Base-by-base conservation (phyloP, 768 basidiomycete species). In the Wakefieldia striispora region DNA sequence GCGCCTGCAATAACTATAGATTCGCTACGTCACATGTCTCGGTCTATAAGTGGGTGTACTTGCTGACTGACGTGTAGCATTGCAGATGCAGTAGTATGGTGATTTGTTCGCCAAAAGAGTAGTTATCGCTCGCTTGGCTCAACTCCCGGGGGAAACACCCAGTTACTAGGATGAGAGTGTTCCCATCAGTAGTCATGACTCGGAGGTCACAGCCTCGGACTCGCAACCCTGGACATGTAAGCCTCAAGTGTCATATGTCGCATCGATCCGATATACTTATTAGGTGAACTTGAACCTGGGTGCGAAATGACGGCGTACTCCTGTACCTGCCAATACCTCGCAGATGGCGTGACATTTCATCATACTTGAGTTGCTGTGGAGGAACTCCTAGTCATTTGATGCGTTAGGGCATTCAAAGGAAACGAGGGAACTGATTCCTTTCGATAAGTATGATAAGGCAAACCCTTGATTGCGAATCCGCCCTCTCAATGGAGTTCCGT, bases 151-250 rank as follows among this genome's bases (percentile, higher is more conserved):
- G 50, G 8, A 40, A 46, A 35, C 35, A 58, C 19, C 3, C 44
- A 45, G 47, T 31, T 51, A 36, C 35, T 19, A 38, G 41, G 44
- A 31, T 34, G 37, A 41, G 38, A 3, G 6, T 11, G 36, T 46
- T 38, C 23, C 40, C 40, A 31, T 60, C 45, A 43, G 14, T 33
- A 16, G 33, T 23, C 21, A 34, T 34, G 13, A 3, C n/a, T n/a
- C n/a, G n/a, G n/a, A 13, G 10, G 42, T 26, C 62, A 64, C 54
- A 54, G 54, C 60, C 60, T 56, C 39, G 52, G 29, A 54, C 49
- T 34, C n/a, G 46, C 43, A 43, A 19, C 48, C 35, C 29, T 36
- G 45, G 53, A 33, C 10, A 39, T 47, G 20, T 12, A n/a, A 27
- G 19, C 14, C 33, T 33, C 33, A 16, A 33, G 21, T 13, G 12